phyloP scores from a whole-genome alignment of 345 rosid species.

The Toxicodendron radicans region DNA sequence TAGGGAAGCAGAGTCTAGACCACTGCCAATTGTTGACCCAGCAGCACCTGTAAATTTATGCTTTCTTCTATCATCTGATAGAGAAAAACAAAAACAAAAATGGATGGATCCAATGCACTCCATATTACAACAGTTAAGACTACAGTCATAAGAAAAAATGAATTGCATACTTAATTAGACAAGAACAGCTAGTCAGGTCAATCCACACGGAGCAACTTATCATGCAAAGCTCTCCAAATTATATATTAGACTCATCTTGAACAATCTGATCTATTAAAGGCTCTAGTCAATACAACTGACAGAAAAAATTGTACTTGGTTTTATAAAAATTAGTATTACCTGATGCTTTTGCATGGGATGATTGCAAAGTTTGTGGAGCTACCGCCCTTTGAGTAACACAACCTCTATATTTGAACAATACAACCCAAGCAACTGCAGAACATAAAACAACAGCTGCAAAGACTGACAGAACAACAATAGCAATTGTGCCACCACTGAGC shows the following conservation, averaged over 20 bases:
- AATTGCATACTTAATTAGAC: not conserved
- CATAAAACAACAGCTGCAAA: conserved; percentile 58
- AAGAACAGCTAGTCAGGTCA: not conserved
- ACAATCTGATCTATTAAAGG: not conserved
- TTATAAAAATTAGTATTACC: conserved; percentile 41
- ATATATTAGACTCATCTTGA: not conserved
- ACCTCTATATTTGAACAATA: conserved; percentile 49
- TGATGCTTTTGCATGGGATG: conserved; percentile 67
- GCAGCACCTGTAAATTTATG: conserved; percentile 51
- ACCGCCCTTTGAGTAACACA: conserved; percentile 35
- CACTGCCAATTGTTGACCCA: conserved; percentile 62
- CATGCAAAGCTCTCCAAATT: not conserved
- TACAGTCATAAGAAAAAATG: not conserved
- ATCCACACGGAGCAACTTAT: conserved; percentile 9
- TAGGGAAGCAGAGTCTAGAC: conserved; percentile 67
- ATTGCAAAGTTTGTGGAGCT: conserved; percentile 42
- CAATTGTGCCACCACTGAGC: conserved; percentile 59
- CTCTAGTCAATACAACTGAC: not conserved
- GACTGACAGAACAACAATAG: conserved; percentile 68
- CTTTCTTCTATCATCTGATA: not conserved
- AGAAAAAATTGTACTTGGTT: not conserved
- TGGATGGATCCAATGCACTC: conserved; percentile 7
- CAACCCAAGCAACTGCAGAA: conserved; percentile 61
- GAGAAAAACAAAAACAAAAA: not conserved
- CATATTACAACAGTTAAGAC: conserved; percentile 3